phyloP scores from a whole-genome alignment of 257 asterid species.

The Misopates orontium region DNA sequence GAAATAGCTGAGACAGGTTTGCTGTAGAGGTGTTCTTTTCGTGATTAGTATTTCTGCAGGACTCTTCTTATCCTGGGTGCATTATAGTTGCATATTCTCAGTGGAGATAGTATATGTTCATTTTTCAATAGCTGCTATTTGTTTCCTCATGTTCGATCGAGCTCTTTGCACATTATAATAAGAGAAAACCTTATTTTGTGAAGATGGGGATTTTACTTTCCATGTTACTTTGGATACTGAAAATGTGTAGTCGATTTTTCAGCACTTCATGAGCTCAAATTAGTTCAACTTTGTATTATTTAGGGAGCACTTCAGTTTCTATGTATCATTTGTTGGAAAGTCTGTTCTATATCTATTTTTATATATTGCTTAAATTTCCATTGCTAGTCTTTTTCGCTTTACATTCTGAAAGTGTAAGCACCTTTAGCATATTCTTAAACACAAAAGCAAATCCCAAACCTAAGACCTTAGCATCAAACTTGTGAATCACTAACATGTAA shows the following conservation, averaged over 20 bases:
- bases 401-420: not conserved
- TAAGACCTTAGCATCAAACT: not conserved
- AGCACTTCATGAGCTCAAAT: not conserved
- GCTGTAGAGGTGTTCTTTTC: not conserved
- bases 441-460: not conserved
- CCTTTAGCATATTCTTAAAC: not conserved
- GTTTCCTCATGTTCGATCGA: not conserved
- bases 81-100: not conserved
- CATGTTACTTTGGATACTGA: not conserved
- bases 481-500: not conserved
- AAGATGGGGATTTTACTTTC: not conserved
- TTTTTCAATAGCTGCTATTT: not conserved
- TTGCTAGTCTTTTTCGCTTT: conserved; percentile 1
- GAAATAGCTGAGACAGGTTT: not conserved
- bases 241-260: not conserved
- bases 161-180: not conserved
- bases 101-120: not conserved
- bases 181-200: not conserved
- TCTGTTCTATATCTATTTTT: not conserved
- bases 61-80: not conserved
- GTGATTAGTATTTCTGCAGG: conserved; percentile 3
- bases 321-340: not conserved
- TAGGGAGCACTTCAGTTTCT: not conserved
- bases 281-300: too few relatives aligned
- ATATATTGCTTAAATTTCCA: not conserved